Evolutionary conservation across 176 grass and related monocot species (phyloP), one percentile per base, ranked within the genome.

Genomic region (Zoysia japonica): DNA sequence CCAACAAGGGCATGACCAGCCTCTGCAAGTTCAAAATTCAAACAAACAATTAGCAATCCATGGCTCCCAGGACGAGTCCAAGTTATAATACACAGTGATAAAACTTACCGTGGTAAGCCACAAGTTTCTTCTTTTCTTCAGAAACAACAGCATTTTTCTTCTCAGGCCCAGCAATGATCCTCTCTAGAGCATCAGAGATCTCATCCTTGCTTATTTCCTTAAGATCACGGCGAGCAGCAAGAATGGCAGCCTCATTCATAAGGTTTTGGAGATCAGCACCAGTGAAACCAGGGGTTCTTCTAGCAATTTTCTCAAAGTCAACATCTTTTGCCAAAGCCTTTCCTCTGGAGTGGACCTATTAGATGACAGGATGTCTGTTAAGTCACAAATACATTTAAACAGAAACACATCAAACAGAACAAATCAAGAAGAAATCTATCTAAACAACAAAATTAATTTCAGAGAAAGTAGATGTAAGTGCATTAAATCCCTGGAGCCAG

Each of bases 161-260:
- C 88, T 98, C 96, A 6, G 96, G 96, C 20, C 96, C 96, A 47
- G 96, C 96, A 77, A 98, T 98, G 79, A 98, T 98, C 81, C 95
- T 94, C 92, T 94, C 96, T 43, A 98, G 78, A 72, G 96, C 96
- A 79, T 98, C 96, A 46, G 96, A 93, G 17, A 98, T 98, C 78
- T 98, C 96, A 81, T 95, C 96, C 86, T 98, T 98, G 85, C 96
- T 98, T 61, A 98, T 98, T 83, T 98, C 96, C 75, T 98, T 98
- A 12, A 98, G 92, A 72, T 98, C 96, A 76, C 96, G 89, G 61
- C 96, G 91, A 13, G 96, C 92, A 38, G 92, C 92, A 63, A 98
- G 82, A 88, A 98, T 98, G 54, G 96, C 96, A 81, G 96, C 96
- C 86, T 98, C 92, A 17, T 95, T 98, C 96, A 93, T 98, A 56